Conservation (phyloP, 306 rosid genomes). For the Dalbergia cochinchinensis region DNA sequence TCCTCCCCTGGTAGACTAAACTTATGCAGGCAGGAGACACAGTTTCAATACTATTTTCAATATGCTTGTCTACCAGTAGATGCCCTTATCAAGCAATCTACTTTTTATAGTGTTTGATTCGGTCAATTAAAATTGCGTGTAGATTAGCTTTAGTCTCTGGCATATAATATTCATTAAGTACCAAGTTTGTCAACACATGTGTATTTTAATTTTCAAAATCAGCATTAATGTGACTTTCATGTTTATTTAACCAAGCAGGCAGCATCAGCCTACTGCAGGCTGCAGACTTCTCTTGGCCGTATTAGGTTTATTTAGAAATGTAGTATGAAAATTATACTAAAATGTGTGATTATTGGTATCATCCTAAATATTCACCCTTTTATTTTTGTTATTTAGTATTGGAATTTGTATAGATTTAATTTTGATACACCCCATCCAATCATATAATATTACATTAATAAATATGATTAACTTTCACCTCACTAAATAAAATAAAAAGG, state of each 20-base stretch:
- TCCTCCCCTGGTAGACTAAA: neutral
- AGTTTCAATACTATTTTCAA: neutral
- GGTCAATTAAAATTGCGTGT: slow-evolving; percentile 24
- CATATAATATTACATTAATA: no score
- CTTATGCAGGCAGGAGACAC: neutral
- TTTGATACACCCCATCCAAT: no score
- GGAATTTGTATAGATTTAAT: neutral
- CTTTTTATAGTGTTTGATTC: slow-evolving; percentile 33
- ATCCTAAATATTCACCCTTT: neutral
- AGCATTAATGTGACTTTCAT: slow-evolving; percentile 42
- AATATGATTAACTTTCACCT: no score
- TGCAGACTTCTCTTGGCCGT: slow-evolving; percentile 33
- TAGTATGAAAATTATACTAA: neutral
- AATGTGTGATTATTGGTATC: slow-evolving; percentile 9
- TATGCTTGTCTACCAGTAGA: slow-evolving; percentile 13
- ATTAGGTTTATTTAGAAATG: neutral
- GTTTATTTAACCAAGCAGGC: slow-evolving; percentile 30
- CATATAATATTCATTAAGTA: slow-evolving; percentile 7
- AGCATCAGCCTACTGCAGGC: slow-evolving; percentile 43
- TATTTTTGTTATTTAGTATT: slow-evolving; percentile 1
- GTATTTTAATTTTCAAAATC: slow-evolving; percentile 18
- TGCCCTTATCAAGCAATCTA: slow-evolving; percentile 24
- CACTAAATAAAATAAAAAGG: neutral
- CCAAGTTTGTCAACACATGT: slow-evolving; percentile 31
- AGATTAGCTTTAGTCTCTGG: slow-evolving; percentile 38